Conservation (phyloP, 108 stramenopile genomes). For the Nitzschia sp. region DNA sequence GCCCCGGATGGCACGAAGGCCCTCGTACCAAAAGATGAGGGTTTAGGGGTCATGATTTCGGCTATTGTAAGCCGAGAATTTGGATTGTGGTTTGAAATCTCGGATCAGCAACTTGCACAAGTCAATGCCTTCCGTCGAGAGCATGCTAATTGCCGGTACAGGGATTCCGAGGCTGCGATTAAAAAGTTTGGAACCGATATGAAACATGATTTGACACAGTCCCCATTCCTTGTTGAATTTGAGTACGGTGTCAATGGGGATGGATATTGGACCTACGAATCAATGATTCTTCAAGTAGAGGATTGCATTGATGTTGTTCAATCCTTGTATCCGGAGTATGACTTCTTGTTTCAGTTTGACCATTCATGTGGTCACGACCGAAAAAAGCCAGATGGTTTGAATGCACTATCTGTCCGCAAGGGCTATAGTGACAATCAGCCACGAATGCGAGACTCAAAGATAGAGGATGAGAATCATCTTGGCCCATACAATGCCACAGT, state of each 20-base stretch:
- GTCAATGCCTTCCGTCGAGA: background rate
- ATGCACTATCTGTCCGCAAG: constrained; percentile 6
- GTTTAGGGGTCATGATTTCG: background rate
- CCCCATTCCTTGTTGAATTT: constrained; percentile 16
- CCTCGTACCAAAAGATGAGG: constrained; percentile 5
- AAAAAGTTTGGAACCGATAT: background rate
- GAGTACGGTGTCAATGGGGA: constrained; percentile 3
- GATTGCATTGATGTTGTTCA: constrained; percentile 18
- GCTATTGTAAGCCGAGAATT: background rate
- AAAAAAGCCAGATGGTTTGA: background rate
- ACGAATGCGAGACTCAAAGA: background rate
- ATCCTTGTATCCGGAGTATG: constrained; percentile 5
- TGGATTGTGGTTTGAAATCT: background rate
- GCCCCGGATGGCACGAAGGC: background rate
- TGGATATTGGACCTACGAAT: constrained; percentile 18
- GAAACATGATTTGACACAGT: background rate
- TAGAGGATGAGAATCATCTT: background rate
- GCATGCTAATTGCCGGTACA: background rate
- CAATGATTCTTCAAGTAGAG: constrained; percentile 23
- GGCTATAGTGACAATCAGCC: constrained; percentile 6
- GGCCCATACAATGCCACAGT: background rate
- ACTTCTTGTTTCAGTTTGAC: constrained; percentile 7
- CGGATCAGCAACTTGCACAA: background rate
- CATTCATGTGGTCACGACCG: background rate
- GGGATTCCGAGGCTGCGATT: constrained; percentile 15